These are phyloP conservation scores for Glycyrrhiza uralensis DNA, from an alignment of 306 rosid genomes.

Conservation along the genomic window DNA sequence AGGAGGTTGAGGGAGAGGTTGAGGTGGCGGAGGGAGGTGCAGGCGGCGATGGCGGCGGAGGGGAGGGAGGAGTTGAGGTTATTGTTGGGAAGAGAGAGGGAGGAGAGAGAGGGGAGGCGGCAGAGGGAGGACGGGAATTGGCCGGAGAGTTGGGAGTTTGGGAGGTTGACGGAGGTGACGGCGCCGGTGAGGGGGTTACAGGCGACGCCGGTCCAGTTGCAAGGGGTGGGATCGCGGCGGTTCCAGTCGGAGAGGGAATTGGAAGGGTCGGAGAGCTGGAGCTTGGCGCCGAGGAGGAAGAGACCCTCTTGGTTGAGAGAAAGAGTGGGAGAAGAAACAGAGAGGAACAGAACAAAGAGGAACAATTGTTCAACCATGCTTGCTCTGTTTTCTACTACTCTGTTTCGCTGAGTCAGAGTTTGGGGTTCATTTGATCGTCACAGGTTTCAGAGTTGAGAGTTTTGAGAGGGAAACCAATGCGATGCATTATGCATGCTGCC, in stretches of 20 bases:
- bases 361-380: not conserved
- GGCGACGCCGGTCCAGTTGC: constrained; percentile 52
- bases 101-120: constrained; percentile 58
- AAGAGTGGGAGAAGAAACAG: constrained; percentile 10
- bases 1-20: constrained; percentile 49
- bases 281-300: constrained; percentile 51
- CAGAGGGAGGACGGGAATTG: constrained; percentile 55
- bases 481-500: not conserved
- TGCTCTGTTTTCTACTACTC: not conserved
- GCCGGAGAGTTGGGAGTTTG: constrained; percentile 33
- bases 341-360: not conserved
- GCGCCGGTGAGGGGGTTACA: constrained; percentile 30
- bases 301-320: constrained; percentile 70
- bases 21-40: constrained; percentile 43
- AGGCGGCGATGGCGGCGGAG: constrained; percentile 10
- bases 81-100: constrained; percentile 44
- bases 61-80: constrained; percentile 34
- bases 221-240: constrained; percentile 49
- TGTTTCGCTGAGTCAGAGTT: not conserved
- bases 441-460: not conserved
- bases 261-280: constrained; percentile 41
- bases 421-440: not conserved
- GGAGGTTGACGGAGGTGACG: constrained; percentile 35
- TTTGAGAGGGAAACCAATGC: not conserved
- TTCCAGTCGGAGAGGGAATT: constrained; percentile 50